Evolutionary conservation across 495 filamentous ascomycete genomes (phyloP), one percentile per base, ranked within the genome.

Genomic region (Annulohypoxylon moriforme): DNA sequence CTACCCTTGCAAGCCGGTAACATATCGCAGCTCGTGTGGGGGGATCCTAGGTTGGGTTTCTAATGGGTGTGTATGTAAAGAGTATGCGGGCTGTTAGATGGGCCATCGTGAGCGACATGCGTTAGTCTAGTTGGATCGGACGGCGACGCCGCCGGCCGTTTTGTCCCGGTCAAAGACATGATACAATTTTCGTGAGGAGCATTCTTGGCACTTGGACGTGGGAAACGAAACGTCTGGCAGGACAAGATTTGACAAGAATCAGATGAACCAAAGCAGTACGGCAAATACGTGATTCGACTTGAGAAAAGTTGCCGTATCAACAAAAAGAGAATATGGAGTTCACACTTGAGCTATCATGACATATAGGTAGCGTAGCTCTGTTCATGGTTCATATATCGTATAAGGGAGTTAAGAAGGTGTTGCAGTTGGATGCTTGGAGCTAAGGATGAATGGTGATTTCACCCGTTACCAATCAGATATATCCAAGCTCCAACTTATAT

Each of bases 91-190:
- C 44, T 52, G 29, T n/a, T 25, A 33, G 34, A 47, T 49, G 62
- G 50, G 49, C 29, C 25, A 22, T 65, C 47, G 49, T 16, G 38
- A 36, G 57, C 50, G 25, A 24, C 25, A 4, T 56, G 18, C 47
- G 31, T 64, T 34, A 20, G 18, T 27, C 44, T 33, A 59, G 20
- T 31, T 16, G 22, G 34, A 56, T 50, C 34, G 46, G 53, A 66
- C 34, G 14, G 44, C 42, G 20, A 67, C 34, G 14, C 47, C 53
- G 64, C 13, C 42, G 42, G 62, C 25, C 34, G 6, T 58, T 38
- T 38, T 27, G 22, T 58, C 59, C 64, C 53, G 64, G 53, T 67
- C 20, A 50, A 59, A 67, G 64, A 44, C 53, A 50, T 67, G 53
- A 67, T 59, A 20, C 29, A 55, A 52, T 52, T 52, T 10, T 33